Percentiles rank a stretch among this genome's conserved stretches.
Evolutionary conservation across 306 rosid genomes (phyloP).

Genomic region (Castanea crenata): DNA sequence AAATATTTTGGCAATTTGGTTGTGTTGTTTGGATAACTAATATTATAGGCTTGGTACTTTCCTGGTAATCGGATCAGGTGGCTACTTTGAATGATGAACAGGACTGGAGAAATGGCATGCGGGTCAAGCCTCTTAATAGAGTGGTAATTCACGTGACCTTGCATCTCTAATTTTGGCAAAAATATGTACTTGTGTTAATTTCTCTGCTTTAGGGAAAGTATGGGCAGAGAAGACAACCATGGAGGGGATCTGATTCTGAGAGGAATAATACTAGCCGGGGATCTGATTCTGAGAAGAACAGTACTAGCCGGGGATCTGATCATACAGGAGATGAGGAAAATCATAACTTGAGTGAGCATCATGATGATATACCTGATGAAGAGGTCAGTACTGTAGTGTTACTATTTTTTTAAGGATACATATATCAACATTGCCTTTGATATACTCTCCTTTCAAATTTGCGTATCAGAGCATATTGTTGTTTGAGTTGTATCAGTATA

Average conservation of each 20-base stretch:
- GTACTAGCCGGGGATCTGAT: slow-evolving; percentile 44
- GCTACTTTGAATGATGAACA: slow-evolving; percentile 66
- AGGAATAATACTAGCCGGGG: slow-evolving; percentile 45
- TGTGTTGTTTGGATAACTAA: slow-evolving; percentile 14
- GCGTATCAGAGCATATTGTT: not conserved
- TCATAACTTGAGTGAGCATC: slow-evolving; percentile 62
- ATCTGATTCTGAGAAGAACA: slow-evolving; percentile 51
- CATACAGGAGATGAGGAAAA: slow-evolving; percentile 57
- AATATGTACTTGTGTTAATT: slow-evolving; percentile 18
- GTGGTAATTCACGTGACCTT: slow-evolving; percentile 43
- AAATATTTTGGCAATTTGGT: slow-evolving; percentile 5
- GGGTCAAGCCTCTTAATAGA: slow-evolving; percentile 75
- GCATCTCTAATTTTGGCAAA: slow-evolving; percentile 2
- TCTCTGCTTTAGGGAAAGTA: slow-evolving; percentile 54
- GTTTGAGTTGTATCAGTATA: not conserved
- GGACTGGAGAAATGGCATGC: slow-evolving; percentile 98
- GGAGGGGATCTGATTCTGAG: slow-evolving; percentile 67
- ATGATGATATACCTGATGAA: slow-evolving; percentile 60
- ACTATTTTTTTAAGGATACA: not conserved
- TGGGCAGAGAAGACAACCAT: slow-evolving; percentile 63
- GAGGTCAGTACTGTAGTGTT: slow-evolving; percentile 45
- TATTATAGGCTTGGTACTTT: slow-evolving; percentile 3
- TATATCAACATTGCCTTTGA: not conserved
- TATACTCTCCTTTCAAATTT: not conserved
- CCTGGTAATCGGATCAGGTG: slow-evolving; percentile 46